Base-by-base conservation (phyloP, 2,329 filamentous ascomycete species). In the Calonectria multiphialidica region DNA sequence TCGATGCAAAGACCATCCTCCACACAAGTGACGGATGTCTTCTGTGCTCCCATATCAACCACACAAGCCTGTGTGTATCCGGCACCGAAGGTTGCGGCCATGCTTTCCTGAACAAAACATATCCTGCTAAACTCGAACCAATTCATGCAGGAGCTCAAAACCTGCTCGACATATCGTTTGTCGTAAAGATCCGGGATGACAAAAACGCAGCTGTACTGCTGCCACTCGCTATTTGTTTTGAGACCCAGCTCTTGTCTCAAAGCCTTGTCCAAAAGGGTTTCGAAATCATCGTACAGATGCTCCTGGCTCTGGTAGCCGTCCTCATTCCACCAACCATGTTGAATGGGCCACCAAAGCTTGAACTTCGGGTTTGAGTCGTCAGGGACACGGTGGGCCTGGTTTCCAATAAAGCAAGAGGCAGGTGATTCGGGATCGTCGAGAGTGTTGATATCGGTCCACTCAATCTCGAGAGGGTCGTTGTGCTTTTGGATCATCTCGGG, bases 181-280 rank as follows among this genome's bases (percentile, higher is more conserved):
- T 99, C 97, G 84, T 98, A 99, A 12, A 99, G 88, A 82, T 99
- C 97, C 0, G 97, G 97, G 57, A 99, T 97, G 74, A 99, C 93
- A 80, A 98, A 95, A n/a, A 98, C 96, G 78, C 95, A 98, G 79
- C 94, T 97, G 84, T 98, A 98, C 82, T 97, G 94, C 67, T 90
- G 90, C 92, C 96, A 97, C 64, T 96, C 92, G 78, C 93, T 94
- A 79, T 94, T 94, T 74, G 91, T 92, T 33, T 89, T 92, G 49
- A 98, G 83, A 1, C 94, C 94, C 10, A 98, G 88, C 80, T 98
- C 95, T n/a, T 90, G 91, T 75, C 93, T 93, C 79, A 99, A 93
- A 1, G 95, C 94, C 75, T 95, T 93, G 80, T 98, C 95, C 15
- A 98, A 85, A 37, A 98, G 93, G 15, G 93, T 91, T 78, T 97